Percentiles rank a stretch among this genome's conserved stretches.
These are phyloP conservation scores for Suillus subaureus DNA, from an alignment of 768 basidiomycete species.

Conservation along the genomic window DNA sequence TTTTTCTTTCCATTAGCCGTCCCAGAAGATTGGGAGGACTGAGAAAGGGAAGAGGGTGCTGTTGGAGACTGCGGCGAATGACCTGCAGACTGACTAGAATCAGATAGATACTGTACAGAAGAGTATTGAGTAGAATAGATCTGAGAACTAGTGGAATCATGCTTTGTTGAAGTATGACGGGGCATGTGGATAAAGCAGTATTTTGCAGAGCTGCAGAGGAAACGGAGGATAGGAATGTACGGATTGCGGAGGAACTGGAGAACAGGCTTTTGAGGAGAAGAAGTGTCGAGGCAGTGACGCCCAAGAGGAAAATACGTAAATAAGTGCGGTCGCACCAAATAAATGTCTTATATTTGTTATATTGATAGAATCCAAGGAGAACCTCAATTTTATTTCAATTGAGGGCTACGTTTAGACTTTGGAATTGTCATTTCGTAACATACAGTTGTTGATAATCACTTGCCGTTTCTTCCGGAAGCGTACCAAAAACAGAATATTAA, in stretches of 20 bases:
- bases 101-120: slow-evolving; percentile 27
- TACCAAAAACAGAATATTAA: neutral
- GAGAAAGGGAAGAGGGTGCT: slow-evolving; percentile 12
- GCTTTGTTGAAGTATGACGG: slow-evolving; percentile 30
- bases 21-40: slow-evolving; percentile 5
- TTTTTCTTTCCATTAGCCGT: slow-evolving; percentile 31
- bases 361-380: slow-evolving; percentile 33
- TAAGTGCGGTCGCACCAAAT: slow-evolving; percentile 15
- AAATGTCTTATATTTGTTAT: slow-evolving; percentile 28
- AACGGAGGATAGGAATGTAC: slow-evolving; percentile 24
- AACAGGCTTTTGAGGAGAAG: slow-evolving; percentile 36
- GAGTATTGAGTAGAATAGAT: slow-evolving; percentile 23
- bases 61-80: slow-evolving; percentile 12
- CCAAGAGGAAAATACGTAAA: slow-evolving; percentile 36
- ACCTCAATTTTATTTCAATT: slow-evolving; percentile 32
- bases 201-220: slow-evolving; percentile 30
- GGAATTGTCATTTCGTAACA: slow-evolving; percentile 7
- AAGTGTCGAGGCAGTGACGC: slow-evolving; percentile 38
- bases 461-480: slow-evolving; percentile 7
- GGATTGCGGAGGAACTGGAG: slow-evolving; percentile 27
- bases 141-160: slow-evolving; percentile 21
- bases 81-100: slow-evolving; percentile 26
- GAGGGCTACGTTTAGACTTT: slow-evolving; percentile 37
- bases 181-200: slow-evolving; percentile 24
- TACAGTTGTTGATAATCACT: slow-evolving; percentile 6